These are phyloP conservation scores for Fusarium robinianum DNA, from an alignment of 2,329 filamentous ascomycete species.

Conservation along the genomic window DNA sequence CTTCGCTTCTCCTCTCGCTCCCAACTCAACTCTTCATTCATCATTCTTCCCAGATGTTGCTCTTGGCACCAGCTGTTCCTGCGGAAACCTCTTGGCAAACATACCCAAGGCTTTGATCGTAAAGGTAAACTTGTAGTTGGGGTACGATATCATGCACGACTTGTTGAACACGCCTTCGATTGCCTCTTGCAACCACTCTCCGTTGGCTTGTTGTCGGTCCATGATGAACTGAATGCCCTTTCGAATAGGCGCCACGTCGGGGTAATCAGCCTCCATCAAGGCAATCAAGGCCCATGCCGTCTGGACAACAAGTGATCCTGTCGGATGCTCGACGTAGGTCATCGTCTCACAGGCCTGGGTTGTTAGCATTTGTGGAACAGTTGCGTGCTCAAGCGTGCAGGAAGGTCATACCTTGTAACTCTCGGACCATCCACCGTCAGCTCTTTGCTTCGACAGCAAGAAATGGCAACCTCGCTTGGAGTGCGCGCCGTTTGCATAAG, in stretches of 20 bases:
- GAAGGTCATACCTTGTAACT: conserved; percentile 69
- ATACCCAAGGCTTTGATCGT: conserved; percentile 91
- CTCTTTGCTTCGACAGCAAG: conserved; percentile 79
- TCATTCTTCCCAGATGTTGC: conserved; percentile 12
- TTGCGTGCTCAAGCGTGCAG: too few relatives aligned
- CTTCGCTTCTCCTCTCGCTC: neutral
- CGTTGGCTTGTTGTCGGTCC: conserved; percentile 81
- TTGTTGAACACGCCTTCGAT: conserved; percentile 99
- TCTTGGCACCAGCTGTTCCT: conserved; percentile 56
- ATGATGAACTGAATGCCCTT: conserved; percentile 81
- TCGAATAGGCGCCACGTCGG: conserved; percentile 71
- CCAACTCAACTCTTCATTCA: conserved; percentile 4
- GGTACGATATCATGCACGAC: conserved; percentile 98
- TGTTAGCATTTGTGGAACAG: conserved; percentile 18
- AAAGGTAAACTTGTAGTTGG: conserved; percentile 98
- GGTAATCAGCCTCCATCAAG: conserved; percentile 81
- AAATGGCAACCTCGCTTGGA: conserved; percentile 82
- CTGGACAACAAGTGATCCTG: conserved; percentile 86
- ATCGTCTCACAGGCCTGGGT: conserved; percentile 73
- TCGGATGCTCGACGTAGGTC: conserved; percentile 73
- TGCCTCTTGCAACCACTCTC: conserved; percentile 92
- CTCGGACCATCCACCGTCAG: conserved; percentile 96
- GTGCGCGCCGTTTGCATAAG: conserved; percentile 71
- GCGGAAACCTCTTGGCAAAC: conserved; percentile 75
- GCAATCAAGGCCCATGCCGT: conserved; percentile 89